Evolutionary conservation across 805 yeast genomes (phyloP), one percentile per base, ranked within the genome.

Genomic region (Barnettozyma populi): DNA sequence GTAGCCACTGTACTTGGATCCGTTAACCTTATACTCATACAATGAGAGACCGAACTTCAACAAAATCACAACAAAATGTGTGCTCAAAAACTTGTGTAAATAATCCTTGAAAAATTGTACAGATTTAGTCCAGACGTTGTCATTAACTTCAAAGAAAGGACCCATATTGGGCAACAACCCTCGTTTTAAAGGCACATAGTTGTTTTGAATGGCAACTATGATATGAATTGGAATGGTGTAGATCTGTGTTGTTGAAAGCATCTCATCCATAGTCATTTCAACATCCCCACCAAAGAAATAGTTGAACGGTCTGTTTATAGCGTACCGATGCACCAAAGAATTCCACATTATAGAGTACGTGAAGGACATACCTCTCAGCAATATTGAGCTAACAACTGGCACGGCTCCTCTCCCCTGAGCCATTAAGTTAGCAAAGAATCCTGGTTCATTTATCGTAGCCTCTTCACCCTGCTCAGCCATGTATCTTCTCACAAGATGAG

Each of bases 401-500:
- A 44, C 2, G 5, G 34, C 23, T 2, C 9, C 25, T 25, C 32
- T 45, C 4, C 27, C n/a, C 3, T 38, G 21, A 6, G 19, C 36
- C 11, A 24, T n/a, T 1, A 44, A 4, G 34, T 19, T 41, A 5
- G 14, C 18, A n/a, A 29, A 19, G 24, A 32, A 34, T 10, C 20
- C 14, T 7, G 25, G 39, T 11, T 44, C 47, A 24, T 41, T 41
- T 5, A 21, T 23, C 10, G 37, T 40, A 14, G 41, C 50, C 24
- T 53, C 57, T 10, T 42, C 52, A 27, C 41, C 56, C 20, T 49
- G 49, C 20, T 46, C 52, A 10, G 38, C 39, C 5, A 55, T 45
- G 24, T 57, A 57, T 38, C 52, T 60, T 18, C 56, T 59, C 32
- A 55, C 49, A 6, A 62, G 21, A 25, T 50, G 34, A 2, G 52